Evolutionary conservation across 768 basidiomycete genomes (phyloP).

Genomic region (Hygrophoropsis aurantiaca): DNA sequence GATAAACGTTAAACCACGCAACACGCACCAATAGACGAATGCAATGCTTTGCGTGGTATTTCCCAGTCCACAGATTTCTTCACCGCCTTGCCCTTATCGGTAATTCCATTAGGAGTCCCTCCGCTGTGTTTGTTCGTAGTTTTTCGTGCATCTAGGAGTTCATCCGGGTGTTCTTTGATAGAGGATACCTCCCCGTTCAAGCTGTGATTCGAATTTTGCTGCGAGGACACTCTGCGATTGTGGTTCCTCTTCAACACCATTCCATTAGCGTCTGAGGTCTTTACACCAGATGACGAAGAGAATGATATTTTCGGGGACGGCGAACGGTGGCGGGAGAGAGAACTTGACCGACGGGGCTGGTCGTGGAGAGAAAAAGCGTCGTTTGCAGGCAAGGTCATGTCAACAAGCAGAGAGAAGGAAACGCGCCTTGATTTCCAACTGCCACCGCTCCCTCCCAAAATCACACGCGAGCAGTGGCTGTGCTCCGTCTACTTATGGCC

Average conservation of each 20-base stretch:
- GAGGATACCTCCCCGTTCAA: conserved; percentile 6
- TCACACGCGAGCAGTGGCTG: too few relatives aligned
- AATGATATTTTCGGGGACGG: conserved; percentile 50
- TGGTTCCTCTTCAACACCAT: conserved; percentile 38
- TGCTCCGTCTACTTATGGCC: too few relatives aligned
- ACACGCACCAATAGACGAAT: conserved; percentile 82
- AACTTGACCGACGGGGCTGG: conserved; percentile 26
- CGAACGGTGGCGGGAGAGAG: conserved; percentile 36
- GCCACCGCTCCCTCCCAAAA: too few relatives aligned
- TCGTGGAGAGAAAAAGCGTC: conserved; percentile 37
- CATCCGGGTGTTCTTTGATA: conserved; percentile 25
- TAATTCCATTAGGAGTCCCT: conserved; percentile 15
- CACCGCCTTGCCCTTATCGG: conserved; percentile 20
- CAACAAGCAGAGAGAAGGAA: neutral
- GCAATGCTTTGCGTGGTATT: conserved; percentile 83
- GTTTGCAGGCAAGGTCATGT: conserved; percentile 34
- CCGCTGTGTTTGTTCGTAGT: conserved; percentile 10
- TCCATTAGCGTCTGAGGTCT: conserved; percentile 30
- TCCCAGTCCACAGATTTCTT: conserved; percentile 70
- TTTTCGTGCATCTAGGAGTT: conserved; percentile 18
- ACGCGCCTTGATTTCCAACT: neutral
- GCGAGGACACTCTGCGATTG: conserved; percentile 20
- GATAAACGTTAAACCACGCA: neutral
- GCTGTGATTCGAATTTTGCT: conserved; percentile 10
- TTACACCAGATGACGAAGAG: conserved; percentile 20